phyloP scores from a whole-genome alignment of 495 filamentous ascomycete species.

The Annulohypoxylon maeteangense region DNA sequence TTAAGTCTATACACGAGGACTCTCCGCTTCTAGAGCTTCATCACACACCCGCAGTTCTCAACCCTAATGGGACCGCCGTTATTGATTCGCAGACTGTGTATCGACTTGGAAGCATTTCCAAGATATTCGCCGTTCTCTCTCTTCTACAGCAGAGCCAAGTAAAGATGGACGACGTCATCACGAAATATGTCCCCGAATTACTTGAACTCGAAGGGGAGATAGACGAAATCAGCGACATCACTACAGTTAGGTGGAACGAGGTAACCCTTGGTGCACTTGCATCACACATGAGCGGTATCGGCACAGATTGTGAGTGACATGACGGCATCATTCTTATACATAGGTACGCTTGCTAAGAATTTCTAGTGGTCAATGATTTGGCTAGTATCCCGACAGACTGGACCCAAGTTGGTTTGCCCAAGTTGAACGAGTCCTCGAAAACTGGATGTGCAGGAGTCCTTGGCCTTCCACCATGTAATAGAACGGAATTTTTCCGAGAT shows the following conservation, averaged over 20 bases:
- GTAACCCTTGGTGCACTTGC: constrained; percentile 53
- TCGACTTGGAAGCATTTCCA: constrained; percentile 63
- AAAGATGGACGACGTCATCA: constrained; percentile 58
- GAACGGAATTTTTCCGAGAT: constrained; percentile 50
- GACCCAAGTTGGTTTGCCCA: constrained; percentile 47
- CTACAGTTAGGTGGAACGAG: constrained; percentile 50
- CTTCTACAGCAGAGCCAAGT: constrained; percentile 51
- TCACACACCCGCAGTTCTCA: constrained; percentile 46
- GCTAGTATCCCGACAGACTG: constrained; percentile 44
- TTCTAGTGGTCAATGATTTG: constrained; percentile 45
- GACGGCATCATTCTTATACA: background rate
- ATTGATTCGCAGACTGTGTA: constrained; percentile 62
- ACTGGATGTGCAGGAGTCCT: constrained; percentile 50
- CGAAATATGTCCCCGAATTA: constrained; percentile 58
- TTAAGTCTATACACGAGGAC: constrained; percentile 53
- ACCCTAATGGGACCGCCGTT: constrained; percentile 38
- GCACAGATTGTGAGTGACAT: constrained; percentile 46
- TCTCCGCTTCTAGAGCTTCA: constrained; percentile 46
- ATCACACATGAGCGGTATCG: constrained; percentile 53
- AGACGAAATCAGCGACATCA: constrained; percentile 41
- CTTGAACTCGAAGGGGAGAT: constrained; percentile 42
- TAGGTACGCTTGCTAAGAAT: background rate
- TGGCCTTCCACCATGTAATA: constrained; percentile 44
- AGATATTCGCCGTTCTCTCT: constrained; percentile 60
- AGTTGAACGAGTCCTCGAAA: constrained; percentile 39